Percentiles rank a stretch among this genome's conserved stretches.
Conservation (phyloP, 2,329 filamentous ascomycete species). For the Penicillium frequentans region DNA sequence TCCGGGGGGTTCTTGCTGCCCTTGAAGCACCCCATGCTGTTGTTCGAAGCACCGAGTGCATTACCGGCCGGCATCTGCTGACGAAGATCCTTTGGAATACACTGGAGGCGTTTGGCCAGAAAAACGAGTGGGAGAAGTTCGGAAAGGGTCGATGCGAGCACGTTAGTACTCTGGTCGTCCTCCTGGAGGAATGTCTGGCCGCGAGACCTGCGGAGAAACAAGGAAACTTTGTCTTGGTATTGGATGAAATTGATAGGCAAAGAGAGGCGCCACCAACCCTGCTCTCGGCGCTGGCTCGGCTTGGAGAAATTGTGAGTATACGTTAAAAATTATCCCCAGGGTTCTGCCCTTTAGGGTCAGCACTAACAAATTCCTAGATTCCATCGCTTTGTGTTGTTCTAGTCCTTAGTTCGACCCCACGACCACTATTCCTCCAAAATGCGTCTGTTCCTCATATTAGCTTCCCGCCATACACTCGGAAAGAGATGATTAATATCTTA, state of each 20-base stretch:
- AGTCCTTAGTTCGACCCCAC: slow-evolving; percentile 68
- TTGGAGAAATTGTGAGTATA: slow-evolving; percentile 72
- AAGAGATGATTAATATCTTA: slow-evolving; percentile 76
- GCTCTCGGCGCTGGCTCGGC: slow-evolving; percentile 73
- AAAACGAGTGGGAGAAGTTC: slow-evolving; percentile 46
- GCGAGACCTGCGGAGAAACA: slow-evolving; percentile 25
- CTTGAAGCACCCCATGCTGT: slow-evolving; percentile 51
- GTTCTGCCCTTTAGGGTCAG: not conserved
- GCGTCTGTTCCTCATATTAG: slow-evolving; percentile 73
- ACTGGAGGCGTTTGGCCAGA: slow-evolving; percentile 35
- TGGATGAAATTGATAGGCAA: slow-evolving; percentile 85
- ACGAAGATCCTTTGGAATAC: slow-evolving; percentile 46
- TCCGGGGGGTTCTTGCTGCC: slow-evolving; percentile 62
- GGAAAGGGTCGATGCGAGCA: slow-evolving; percentile 71
- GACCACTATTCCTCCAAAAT: slow-evolving; percentile 67
- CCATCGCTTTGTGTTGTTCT: slow-evolving; percentile 75
- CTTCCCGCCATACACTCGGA: slow-evolving; percentile 81
- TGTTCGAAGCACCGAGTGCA: slow-evolving; percentile 47
- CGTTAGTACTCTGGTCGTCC: slow-evolving; percentile 71
- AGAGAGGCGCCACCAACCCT: slow-evolving; percentile 77
- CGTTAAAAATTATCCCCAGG: not conserved
- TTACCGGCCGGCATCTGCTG: slow-evolving; percentile 47
- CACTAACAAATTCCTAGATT: slow-evolving; percentile 56
- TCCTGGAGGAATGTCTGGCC: slow-evolving; percentile 56
- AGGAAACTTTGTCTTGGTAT: slow-evolving; percentile 73